Evolutionary conservation across 345 rosid genomes (phyloP).

Genomic region (Draba incana): DNA sequence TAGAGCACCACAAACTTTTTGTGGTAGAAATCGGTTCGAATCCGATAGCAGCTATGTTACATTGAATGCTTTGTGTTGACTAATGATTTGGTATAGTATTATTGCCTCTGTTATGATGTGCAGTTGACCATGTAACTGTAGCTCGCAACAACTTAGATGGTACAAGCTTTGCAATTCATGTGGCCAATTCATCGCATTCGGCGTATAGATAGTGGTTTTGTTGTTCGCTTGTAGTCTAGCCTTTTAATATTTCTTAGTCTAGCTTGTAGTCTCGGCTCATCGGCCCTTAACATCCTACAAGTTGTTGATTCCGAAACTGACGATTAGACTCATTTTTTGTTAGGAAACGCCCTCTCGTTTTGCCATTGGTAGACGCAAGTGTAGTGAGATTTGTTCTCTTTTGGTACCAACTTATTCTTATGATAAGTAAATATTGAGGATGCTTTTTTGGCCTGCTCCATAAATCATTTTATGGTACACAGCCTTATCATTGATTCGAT

Average conservation of each 20-base stretch:
- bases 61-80: background rate
- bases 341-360: constrained; percentile 12
- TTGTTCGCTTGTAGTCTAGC: too few species aligned
- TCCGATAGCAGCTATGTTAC: constrained; percentile 27
- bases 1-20: constrained; percentile 29
- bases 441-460: background rate
- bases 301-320: constrained; percentile 69
- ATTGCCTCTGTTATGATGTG: background rate
- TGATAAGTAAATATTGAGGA: constrained; percentile 22
- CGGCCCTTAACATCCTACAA: constrained; percentile 75
- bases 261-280: constrained; percentile 78
- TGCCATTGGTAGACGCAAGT: constrained; percentile 4
- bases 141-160: constrained; percentile 68
- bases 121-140: constrained; percentile 17
- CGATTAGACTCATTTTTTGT: constrained; percentile 39
- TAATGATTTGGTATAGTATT: background rate
- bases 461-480: background rate
- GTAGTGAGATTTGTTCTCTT: constrained; percentile 27
- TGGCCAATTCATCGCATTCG: too few species aligned
- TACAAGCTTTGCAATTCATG: too few species aligned
- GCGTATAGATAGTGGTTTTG: too few species aligned
- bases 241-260: too few species aligned
- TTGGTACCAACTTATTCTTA: constrained; percentile 21
- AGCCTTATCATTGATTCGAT: background rate
- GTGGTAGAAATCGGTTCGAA: constrained; percentile 40